These are phyloP conservation scores for Globisporangium heterothallicum DNA, from an alignment of 352 stramenopile genomes.

Conservation along the genomic window DNA sequence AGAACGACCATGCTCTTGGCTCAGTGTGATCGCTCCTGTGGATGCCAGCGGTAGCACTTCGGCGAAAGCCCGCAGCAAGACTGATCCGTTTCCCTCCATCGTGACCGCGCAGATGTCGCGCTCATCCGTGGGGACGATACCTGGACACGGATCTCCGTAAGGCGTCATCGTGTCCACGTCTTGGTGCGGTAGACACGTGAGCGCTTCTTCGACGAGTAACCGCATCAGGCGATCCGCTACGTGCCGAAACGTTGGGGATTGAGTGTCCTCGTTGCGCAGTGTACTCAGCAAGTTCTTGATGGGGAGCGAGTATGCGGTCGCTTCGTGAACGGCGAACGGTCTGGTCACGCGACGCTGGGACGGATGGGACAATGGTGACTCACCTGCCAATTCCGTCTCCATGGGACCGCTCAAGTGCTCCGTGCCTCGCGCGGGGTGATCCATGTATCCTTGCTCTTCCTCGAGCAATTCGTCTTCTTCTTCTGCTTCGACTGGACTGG, in stretches of 20 bases:
- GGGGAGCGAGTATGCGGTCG: conserved; percentile 17
- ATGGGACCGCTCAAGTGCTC: conserved; percentile 7
- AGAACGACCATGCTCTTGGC: not conserved
- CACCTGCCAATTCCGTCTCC: not conserved
- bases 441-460: too few relatives aligned
- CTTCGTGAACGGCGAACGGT: conserved; percentile 26
- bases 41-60: conserved; percentile 18
- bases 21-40: conserved; percentile 15
- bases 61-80: conserved; percentile 19
- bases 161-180: conserved; percentile 11
- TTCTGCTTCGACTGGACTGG: not conserved
- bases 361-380: not conserved
- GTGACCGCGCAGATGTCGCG: conserved; percentile 20
- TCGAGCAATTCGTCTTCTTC: not conserved
- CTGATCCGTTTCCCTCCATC: conserved; percentile 14
- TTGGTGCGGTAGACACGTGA: conserved; percentile 21
- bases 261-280: conserved; percentile 16
- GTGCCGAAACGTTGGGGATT: conserved; percentile 21
- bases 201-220: conserved; percentile 31
- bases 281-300: conserved; percentile 21
- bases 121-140: conserved; percentile 13
- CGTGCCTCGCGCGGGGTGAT: not conserved
- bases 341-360: not conserved
- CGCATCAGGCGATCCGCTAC: conserved; percentile 23
- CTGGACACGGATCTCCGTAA: conserved; percentile 9